Evolutionary conservation across 441 rosid genomes (phyloP), one percentile per base, ranked within the genome.

Genomic region (Gossypium aridum): DNA sequence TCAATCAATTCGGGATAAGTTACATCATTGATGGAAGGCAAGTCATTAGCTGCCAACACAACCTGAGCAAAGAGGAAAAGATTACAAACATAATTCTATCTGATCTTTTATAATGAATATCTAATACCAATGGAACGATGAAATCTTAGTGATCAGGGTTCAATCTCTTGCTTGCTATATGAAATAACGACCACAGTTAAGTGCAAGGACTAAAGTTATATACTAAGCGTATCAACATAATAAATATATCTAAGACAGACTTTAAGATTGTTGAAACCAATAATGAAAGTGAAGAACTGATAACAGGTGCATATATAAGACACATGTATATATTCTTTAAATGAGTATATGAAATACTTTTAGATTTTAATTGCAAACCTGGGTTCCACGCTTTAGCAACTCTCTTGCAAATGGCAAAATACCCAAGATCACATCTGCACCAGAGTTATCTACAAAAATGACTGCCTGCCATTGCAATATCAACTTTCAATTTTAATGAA

Each of bases 401-500:
- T 93, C 99, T 82, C 99, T 92, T 71, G 92, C 93, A 75, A 96
- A 96, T 1, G 98, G 97, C 73, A 96, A 80, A 76, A 96, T 86
- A 75, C 98, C 99, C 87, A 93, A 84, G 76, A 96, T 86, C 72
- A 96, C 88, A 86, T 96, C 98, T 43, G 99, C 99, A 75, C 99
- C 98, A 80, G 99, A 91, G 85, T 96, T 92, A 79, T 93, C 98
- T 83, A 93, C 98, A 84, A 91, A 96, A 79, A 96, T 89, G 83
- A 92, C 83, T 66, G 90, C 97, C 99, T 96, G 91, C 54, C 74
- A 78, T 49, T 80, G 70, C 17, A 65, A 80, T 75, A 60, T 47
- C 43, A 55, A 64, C 66, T 70, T 72, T 25, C 45, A 67, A 10
- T 72, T 70, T 75, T 17, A 55, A 34, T 8, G 49, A 57, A 25